These are phyloP conservation scores for Nyctanthes arbortristis DNA, from an alignment of 257 asterid species.

Conservation along the genomic window DNA sequence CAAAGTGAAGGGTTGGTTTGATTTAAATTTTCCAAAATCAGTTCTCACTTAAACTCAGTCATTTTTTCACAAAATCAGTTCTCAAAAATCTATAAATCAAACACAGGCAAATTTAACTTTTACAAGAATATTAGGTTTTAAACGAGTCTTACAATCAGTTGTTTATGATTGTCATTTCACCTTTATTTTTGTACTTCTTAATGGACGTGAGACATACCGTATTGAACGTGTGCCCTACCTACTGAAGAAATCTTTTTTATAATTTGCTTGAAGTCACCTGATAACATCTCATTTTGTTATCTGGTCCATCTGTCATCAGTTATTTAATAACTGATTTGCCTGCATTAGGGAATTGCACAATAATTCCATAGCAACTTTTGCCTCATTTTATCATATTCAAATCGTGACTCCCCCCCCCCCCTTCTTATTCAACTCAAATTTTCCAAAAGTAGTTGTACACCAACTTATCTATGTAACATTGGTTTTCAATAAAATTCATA, in stretches of 20 bases:
- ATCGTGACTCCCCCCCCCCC: background rate
- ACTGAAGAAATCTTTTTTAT: background rate
- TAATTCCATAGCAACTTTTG: slow-evolving; percentile 6
- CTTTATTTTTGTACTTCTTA: background rate
- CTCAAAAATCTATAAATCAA: too few species aligned
- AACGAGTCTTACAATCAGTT: background rate
- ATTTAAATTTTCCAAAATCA: too few species aligned
- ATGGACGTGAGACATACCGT: too few species aligned
- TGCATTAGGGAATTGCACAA: slow-evolving; percentile 7
- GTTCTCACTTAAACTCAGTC: too few species aligned
- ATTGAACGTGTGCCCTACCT: too few species aligned
- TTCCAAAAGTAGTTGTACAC: background rate
- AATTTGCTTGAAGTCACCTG: background rate
- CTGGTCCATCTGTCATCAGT: background rate
- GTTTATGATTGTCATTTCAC: background rate
- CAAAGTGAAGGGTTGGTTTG: too few species aligned
- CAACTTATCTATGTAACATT: slow-evolving; percentile 9
- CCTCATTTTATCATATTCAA: slow-evolving; percentile 17
- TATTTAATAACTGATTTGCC: slow-evolving; percentile 2
- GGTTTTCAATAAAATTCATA: slow-evolving; percentile 17
- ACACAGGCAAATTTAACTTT: background rate
- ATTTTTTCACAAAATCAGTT: too few species aligned
- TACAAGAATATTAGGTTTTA: background rate
- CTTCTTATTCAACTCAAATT: background rate
- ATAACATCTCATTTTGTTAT: background rate